Base-by-base conservation (phyloP, 352 stramenopile species). In the Phytophthora citricola region DNA sequence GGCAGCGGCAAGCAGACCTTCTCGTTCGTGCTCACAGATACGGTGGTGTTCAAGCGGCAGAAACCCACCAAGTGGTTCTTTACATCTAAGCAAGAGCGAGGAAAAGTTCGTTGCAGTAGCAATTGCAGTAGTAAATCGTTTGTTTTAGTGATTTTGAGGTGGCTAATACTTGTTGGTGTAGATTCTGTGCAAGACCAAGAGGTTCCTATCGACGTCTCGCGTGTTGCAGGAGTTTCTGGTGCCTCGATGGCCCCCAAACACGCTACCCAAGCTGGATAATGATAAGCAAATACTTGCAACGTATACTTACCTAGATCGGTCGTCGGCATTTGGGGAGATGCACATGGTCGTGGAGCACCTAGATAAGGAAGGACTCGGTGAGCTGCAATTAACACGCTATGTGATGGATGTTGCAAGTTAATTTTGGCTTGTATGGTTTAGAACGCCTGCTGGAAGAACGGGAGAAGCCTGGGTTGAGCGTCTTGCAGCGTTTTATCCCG, bases 31-130 rank as follows among this genome's bases (percentile, higher is more conserved):
- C 48, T 90, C 50, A 67, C 81, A 22, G 81, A 90, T 54, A 92
- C 83, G n/a, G 79, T 92, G 27, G 65, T 92, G 39, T 90, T 92
- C 69, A 86, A 89, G 71, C 62, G 79, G 39, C 81, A 92, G 44
- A 89, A 88, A 34, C 83, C 79, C 14, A 50, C 81, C 54, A 81
- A 84, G 50, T 90, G 83, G 83, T 63, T 92, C 63, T 92, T 92
- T 68, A 90, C 79, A 47, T 92, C 79, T 52, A 85, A 81, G 43
- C 83, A 90, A 55, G 83, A 92, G 46, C 76, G 75, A 48, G 83
- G 83, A 20, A 89, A 87, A 47, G 83, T 89, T 45, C 5, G 67
- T 36, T 36, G 31, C 44, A 15, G 15, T 27, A 26, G 40, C 14
- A 54, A 14, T 9, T 22, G 31, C 17, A 57, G 6, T 14, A n/a